Base-by-base conservation (phyloP, 2,329 filamentous ascomycete species). In the Zymoseptoria pseudotritici region DNA sequence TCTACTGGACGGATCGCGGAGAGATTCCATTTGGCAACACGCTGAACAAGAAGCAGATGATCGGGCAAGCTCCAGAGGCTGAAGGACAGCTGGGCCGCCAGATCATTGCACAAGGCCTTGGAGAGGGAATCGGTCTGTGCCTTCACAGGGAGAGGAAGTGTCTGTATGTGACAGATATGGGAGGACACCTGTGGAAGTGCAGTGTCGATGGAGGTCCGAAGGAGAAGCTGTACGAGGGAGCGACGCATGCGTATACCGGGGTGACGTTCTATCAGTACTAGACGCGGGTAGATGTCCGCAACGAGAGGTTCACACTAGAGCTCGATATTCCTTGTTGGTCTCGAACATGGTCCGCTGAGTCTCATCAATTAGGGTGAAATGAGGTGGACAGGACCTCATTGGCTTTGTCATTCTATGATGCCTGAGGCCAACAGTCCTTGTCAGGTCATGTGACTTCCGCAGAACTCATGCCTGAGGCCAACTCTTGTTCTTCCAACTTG, bases 1-100 rank as follows among this genome's bases (percentile, higher is more conserved):
- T 86, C 24, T 86, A 83, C 69, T 86, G 83, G 84, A 85, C 83
- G 0, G 84, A 86, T 63, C 75, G 84, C 0, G 84, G 83, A 3
- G 83, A 86, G 63, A 69, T 80, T 1, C 83, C 83, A 0, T 67
- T 71, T 8, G 83, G 83, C 0, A 84, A 83, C 66, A 78, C 77
- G 10, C 62, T 86, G 59, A 83, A 84, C 66, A 69, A 74, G 5
- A 66, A 65, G 57, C 56, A 55, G 6, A 29, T 69, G 29, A 52
- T 58, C 13, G 66, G 63, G 9, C 31, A 54, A 10, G 20, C 50
- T 19, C 60, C 61, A n/a, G 61, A 42, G 5, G 58, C 53, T 11
- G 66, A 67, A 56, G 56, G 61, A 51, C 56, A 55, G 49, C 54
- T 66, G 13, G 66, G 66, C 9, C 52, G 63, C 19, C 53, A 67